Evolutionary conservation across 306 rosid species (phyloP).

Genomic region (Rubus idaeus): DNA sequence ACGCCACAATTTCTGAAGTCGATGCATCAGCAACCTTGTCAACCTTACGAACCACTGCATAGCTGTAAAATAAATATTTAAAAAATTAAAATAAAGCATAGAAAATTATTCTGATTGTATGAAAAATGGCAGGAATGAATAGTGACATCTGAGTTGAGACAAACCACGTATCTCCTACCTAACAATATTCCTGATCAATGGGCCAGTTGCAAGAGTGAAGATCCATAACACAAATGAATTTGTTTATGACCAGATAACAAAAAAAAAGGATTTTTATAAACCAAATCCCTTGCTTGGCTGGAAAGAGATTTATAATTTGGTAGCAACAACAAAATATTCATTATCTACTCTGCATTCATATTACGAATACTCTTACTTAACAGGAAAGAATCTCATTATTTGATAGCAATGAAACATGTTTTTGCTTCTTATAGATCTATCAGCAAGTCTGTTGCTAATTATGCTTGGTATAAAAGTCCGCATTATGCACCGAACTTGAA

Average conservation of each 20-base stretch:
- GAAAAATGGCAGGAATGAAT: constrained; percentile 6
- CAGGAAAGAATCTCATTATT: not conserved
- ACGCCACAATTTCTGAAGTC: constrained; percentile 58
- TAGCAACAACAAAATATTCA: not conserved
- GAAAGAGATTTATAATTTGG: not conserved
- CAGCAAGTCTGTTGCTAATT: not conserved
- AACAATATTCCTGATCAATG: not conserved
- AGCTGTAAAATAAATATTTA: constrained; percentile 48
- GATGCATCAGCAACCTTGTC: constrained; percentile 63
- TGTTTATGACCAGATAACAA: not conserved
- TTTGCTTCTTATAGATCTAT: not conserved
- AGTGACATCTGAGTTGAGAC: not conserved
- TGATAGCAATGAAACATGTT: not conserved
- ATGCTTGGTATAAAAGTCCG: not conserved
- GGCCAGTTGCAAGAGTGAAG: not conserved
- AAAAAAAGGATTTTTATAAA: not conserved
- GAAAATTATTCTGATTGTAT: constrained; percentile 3
- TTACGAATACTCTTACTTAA: not conserved
- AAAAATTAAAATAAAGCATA: not conserved
- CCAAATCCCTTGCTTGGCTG: not conserved
- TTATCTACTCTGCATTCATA: not conserved
- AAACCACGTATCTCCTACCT: not conserved
- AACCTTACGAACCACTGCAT: constrained; percentile 69
- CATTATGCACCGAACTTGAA: not conserved
- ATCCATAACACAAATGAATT: not conserved